Conservation (phyloP, 371 early-diverging fungal genomes). For the Syncephalastrum contaminatum region DNA sequence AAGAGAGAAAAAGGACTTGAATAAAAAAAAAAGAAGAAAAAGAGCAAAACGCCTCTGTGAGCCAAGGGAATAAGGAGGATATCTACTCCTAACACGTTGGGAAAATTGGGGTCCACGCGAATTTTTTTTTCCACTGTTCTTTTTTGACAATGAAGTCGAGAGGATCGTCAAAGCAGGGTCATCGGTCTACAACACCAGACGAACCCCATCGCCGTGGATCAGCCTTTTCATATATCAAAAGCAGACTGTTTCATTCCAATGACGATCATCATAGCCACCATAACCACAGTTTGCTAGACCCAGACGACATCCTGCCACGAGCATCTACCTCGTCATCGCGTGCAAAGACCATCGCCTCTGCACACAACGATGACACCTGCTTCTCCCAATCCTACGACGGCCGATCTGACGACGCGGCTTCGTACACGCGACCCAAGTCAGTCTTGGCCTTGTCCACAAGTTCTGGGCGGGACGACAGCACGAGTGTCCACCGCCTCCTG, state of each 20-base stretch:
- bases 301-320: conserved; percentile 2
- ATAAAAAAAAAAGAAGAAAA: background rate
- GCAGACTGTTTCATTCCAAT: conserved; percentile 22
- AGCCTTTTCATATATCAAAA: conserved; percentile 26
- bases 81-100: too few species aligned
- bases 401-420: conserved; percentile 1
- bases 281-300: background rate
- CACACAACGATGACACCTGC: background rate
- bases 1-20: background rate
- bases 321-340: conserved; percentile 5
- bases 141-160: conserved; percentile 17
- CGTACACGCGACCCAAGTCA: background rate
- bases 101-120: too few species aligned
- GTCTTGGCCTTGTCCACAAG: too few species aligned
- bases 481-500: background rate
- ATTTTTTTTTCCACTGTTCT: conserved; percentile 11
- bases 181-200: conserved; percentile 10
- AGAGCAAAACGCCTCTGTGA: too few species aligned
- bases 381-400: background rate
- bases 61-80: too few species aligned
- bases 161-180: conserved; percentile 8
- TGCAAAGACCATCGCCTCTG: conserved; percentile 3
- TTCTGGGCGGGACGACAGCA: too few species aligned
- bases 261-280: background rate
- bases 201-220: conserved; percentile 7